phyloP scores from a whole-genome alignment of 2,329 filamentous ascomycete species.

The Ascochyta clinopodiicola region DNA sequence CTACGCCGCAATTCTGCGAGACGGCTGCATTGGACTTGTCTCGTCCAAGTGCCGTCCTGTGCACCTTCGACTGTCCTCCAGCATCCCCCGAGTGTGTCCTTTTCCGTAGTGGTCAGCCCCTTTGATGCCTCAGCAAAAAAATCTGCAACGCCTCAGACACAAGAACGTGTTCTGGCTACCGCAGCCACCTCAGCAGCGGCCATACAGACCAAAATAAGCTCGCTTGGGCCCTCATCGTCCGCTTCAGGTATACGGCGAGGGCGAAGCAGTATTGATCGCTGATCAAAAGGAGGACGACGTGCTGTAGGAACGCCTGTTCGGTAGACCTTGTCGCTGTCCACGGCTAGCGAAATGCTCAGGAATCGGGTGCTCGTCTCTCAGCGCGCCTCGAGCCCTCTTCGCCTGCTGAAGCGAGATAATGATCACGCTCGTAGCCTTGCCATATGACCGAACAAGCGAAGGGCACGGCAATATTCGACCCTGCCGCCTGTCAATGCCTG shows the following conservation, averaged over 20 bases:
- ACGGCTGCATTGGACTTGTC: constrained; percentile 24
- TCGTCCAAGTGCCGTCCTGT: constrained; percentile 26
- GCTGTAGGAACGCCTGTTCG: constrained; percentile 35
- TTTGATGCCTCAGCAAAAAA: constrained; percentile 19
- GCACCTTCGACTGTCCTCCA: constrained; percentile 7
- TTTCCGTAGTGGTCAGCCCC: constrained; percentile 21
- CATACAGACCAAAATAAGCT: constrained; percentile 27
- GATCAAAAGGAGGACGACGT: constrained; percentile 15
- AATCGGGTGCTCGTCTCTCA: constrained; percentile 8
- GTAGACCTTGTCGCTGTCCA: constrained; percentile 17
- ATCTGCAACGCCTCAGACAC: constrained; percentile 22
- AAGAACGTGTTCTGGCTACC: constrained; percentile 21
- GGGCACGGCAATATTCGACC: constrained; percentile 6
- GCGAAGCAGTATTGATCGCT: constrained; percentile 37
- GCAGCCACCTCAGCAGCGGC: constrained; percentile 33
- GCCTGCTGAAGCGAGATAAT: constrained; percentile 33
- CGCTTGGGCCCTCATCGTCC: constrained; percentile 31
- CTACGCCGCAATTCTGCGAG: constrained; percentile 17
- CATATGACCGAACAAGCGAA: constrained; percentile 21
- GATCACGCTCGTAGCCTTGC: constrained; percentile 27
- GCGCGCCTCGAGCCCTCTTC: constrained; percentile 15
- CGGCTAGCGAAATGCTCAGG: constrained; percentile 25
- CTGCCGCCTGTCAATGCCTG: constrained; percentile 19
- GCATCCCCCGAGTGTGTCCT: background rate
- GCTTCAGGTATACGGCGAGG: constrained; percentile 19